Conservation (phyloP, 179 eudicot genomes). For the Sideroxylon spinosum region DNA sequence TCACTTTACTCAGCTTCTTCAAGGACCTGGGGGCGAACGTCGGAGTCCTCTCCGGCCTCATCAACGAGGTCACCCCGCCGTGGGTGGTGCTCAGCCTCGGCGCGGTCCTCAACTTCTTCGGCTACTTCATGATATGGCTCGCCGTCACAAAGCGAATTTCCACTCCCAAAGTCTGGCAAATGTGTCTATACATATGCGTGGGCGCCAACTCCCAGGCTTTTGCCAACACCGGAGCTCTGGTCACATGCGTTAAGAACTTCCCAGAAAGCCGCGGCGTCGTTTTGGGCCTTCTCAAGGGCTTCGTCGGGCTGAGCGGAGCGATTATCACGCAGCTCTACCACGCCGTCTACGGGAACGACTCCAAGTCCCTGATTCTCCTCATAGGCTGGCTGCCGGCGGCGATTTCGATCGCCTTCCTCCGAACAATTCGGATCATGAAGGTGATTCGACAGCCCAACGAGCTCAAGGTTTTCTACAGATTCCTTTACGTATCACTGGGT, state of each 20-base stretch:
- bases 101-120: slow-evolving; percentile 37
- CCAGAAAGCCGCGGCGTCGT: slow-evolving; percentile 43
- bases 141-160: slow-evolving; percentile 36
- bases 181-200: slow-evolving; percentile 49
- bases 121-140: slow-evolving; percentile 53
- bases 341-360: slow-evolving; percentile 24
- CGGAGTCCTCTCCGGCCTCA: slow-evolving; percentile 39
- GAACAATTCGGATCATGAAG: slow-evolving; percentile 33
- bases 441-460: slow-evolving; percentile 23
- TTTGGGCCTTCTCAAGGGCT: slow-evolving; percentile 37
- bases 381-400: slow-evolving; percentile 42
- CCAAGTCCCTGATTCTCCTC: slow-evolving; percentile 27
- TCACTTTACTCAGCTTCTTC: slow-evolving; percentile 46
- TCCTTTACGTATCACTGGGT: slow-evolving; percentile 36
- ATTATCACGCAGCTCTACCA: slow-evolving; percentile 32
- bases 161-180: slow-evolving; percentile 39
- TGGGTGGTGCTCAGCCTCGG: slow-evolving; percentile 44
- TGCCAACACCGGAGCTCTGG: slow-evolving; percentile 43
- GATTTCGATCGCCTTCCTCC: slow-evolving; percentile 28
- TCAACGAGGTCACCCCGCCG: slow-evolving; percentile 46
- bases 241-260: slow-evolving; percentile 40
- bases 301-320: slow-evolving; percentile 39
- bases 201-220: slow-evolving; percentile 43
- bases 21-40: slow-evolving; percentile 49
- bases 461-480: slow-evolving; percentile 33